Evolutionary conservation across 2,329 filamentous ascomycete species (phyloP).

Genomic region (Hymenoscyphus fructigenus): DNA sequence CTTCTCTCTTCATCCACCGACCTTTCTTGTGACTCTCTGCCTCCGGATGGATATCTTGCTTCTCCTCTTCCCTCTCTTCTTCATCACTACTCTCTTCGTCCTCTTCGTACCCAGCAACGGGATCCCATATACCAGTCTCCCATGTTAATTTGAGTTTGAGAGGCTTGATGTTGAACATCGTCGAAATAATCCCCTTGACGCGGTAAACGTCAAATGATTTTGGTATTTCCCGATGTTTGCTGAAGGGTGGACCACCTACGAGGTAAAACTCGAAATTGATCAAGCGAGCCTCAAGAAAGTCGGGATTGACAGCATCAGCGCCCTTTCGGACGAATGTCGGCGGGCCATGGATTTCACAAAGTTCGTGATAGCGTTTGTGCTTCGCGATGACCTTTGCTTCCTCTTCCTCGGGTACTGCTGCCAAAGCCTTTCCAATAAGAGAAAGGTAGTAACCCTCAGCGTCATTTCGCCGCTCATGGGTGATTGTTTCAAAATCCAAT

Average conservation of each 20-base stretch:
- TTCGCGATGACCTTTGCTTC: constrained; percentile 55
- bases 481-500: constrained; percentile 74
- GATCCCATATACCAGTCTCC: constrained; percentile 92
- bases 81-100: constrained; percentile 55
- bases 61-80: constrained; percentile 43
- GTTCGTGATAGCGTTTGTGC: constrained; percentile 70
- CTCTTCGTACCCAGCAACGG: constrained; percentile 63
- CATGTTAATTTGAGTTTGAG: constrained; percentile 69
- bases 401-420: constrained; percentile 52
- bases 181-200: constrained; percentile 75
- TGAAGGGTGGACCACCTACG: constrained; percentile 26
- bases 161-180: constrained; percentile 64
- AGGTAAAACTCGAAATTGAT: constrained; percentile 60
- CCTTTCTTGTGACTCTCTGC: constrained; percentile 40
- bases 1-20: constrained; percentile 73
- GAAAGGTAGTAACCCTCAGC: constrained; percentile 93
- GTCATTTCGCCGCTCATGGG: constrained; percentile 72
- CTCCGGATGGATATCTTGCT: constrained; percentile 19
- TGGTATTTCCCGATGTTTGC: constrained; percentile 54
- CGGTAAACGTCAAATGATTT: constrained; percentile 77
- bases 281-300: constrained; percentile 78
- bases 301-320: constrained; percentile 61
- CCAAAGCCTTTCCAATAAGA: constrained; percentile 74
- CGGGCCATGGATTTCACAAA: constrained; percentile 75
- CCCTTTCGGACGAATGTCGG: constrained; percentile 58